These are phyloP conservation scores for Ophiosphaerella korrae DNA, from an alignment of 2,329 filamentous ascomycete genomes.

Conservation along the genomic window DNA sequence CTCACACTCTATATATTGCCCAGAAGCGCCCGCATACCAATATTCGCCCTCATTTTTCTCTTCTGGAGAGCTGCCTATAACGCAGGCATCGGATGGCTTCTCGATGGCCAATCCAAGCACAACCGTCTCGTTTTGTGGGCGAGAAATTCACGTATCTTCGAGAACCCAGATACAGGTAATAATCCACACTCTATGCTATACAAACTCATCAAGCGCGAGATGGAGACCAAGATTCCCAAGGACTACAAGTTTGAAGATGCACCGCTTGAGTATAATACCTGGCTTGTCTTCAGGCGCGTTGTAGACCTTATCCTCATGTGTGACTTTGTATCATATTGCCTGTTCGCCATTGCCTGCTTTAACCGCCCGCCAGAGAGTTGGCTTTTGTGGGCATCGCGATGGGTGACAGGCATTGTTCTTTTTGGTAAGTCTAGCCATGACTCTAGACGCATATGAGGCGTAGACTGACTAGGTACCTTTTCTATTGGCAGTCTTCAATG, in stretches of 20 bases:
- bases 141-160: slow-evolving; percentile 82
- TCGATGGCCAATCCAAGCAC: slow-evolving; percentile 89
- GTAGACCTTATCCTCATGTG: slow-evolving; percentile 98
- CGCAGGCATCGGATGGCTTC: slow-evolving; percentile 85
- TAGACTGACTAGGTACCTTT: too few relatives aligned
- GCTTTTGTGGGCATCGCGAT: slow-evolving; percentile 73
- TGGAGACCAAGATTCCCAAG: slow-evolving; percentile 91
- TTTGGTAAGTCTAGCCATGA: slow-evolving; percentile 75
- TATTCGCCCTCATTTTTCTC: slow-evolving; percentile 82
- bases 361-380: slow-evolving; percentile 76
- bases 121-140: slow-evolving; percentile 87
- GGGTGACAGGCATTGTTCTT: slow-evolving; percentile 76
- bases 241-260: slow-evolving; percentile 94
- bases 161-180: slow-evolving; percentile 76
- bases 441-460: too few relatives aligned
- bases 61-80: slow-evolving; percentile 96
- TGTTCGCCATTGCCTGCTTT: slow-evolving; percentile 90
- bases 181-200: slow-evolving; percentile 85
- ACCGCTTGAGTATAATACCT: slow-evolving; percentile 98
- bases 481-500: not conserved
- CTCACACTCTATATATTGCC: slow-evolving; percentile 76
- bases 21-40: slow-evolving; percentile 68
- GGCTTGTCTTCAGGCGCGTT: slow-evolving; percentile 92
- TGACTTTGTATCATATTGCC: slow-evolving; percentile 95
- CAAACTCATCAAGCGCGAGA: slow-evolving; percentile 80